Conservation (phyloP, 768 basidiomycete genomes). For the Favolaschia claudopus region DNA sequence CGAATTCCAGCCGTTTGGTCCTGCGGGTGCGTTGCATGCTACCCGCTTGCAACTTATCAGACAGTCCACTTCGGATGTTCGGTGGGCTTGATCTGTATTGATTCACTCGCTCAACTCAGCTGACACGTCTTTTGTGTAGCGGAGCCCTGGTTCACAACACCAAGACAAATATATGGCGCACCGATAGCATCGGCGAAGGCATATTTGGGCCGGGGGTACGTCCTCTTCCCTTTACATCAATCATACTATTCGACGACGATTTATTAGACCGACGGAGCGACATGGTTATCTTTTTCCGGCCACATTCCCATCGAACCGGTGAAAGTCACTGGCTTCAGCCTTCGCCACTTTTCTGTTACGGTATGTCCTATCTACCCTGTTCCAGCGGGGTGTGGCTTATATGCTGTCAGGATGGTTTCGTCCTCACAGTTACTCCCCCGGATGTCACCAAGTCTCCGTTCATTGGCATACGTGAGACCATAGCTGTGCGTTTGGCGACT, state of each 20-base stretch:
- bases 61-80: constrained; percentile 73
- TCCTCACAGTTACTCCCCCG: constrained; percentile 66
- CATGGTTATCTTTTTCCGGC: constrained; percentile 68
- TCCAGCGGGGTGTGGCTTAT: background rate
- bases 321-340: constrained; percentile 68
- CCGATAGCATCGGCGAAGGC: constrained; percentile 71
- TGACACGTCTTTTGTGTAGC: too few relatives aligned
- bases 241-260: background rate
- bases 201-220: constrained; percentile 63
- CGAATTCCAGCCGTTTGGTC: constrained; percentile 66
- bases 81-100: too few relatives aligned
- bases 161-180: constrained; percentile 76
- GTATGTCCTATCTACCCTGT: constrained; percentile 43
- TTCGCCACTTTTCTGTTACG: constrained; percentile 69
- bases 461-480: constrained; percentile 62
- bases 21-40: constrained; percentile 42
- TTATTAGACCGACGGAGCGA: constrained; percentile 66
- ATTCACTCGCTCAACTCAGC: too few relatives aligned
- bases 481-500: constrained; percentile 73
- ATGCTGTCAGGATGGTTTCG: constrained; percentile 63
- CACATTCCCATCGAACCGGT: constrained; percentile 62
- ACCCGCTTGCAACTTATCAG: constrained; percentile 71
- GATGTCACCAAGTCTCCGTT: constrained; percentile 66
- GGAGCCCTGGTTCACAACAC: too few relatives aligned
- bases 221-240: constrained; percentile 9